Conservation (phyloP, 805 yeast genomes). For the Ogataea trehalophila region DNA sequence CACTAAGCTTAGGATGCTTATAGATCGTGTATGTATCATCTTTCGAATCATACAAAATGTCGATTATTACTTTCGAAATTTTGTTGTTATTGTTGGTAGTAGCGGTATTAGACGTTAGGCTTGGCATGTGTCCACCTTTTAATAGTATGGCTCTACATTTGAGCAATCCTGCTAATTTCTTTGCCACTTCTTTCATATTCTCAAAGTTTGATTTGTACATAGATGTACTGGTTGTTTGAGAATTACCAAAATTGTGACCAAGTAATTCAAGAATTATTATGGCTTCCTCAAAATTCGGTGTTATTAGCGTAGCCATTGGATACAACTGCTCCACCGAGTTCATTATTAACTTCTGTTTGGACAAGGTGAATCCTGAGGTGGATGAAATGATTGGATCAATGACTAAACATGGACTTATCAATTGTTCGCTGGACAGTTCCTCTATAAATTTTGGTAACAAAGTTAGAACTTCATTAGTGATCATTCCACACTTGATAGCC, state of each 20-base stretch:
- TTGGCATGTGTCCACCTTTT: slow-evolving; percentile 76
- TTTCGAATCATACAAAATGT: slow-evolving; percentile 46
- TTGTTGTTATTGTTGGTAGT: slow-evolving; percentile 28
- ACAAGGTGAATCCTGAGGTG: slow-evolving; percentile 65
- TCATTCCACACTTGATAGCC: slow-evolving; percentile 78
- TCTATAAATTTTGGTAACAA: slow-evolving; percentile 37
- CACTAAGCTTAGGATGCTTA: slow-evolving; percentile 37
- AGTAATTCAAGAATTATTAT: slow-evolving; percentile 11
- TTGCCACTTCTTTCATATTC: slow-evolving; percentile 6
- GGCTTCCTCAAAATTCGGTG: slow-evolving; percentile 78
- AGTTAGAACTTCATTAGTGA: slow-evolving; percentile 49
- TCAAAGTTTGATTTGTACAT: slow-evolving; percentile 28
- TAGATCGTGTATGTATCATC: slow-evolving; percentile 36
- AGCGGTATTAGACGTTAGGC: slow-evolving; percentile 34
- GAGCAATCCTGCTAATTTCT: slow-evolving; percentile 28
- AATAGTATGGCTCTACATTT: slow-evolving; percentile 42
- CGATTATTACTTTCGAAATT: slow-evolving; percentile 35
- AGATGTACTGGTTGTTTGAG: slow-evolving; percentile 20
- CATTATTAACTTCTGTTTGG: slow-evolving; percentile 32
- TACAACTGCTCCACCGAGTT: slow-evolving; percentile 37
- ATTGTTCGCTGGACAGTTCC: neutral
- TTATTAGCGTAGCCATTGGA: slow-evolving; percentile 52
- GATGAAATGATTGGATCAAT: slow-evolving; percentile 86
- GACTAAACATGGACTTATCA: slow-evolving; percentile 31
- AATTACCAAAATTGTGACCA: slow-evolving; percentile 15